Evolutionary conservation across 2,329 filamentous ascomycete species (phyloP).

Genomic region (Gremmenia infestans): DNA sequence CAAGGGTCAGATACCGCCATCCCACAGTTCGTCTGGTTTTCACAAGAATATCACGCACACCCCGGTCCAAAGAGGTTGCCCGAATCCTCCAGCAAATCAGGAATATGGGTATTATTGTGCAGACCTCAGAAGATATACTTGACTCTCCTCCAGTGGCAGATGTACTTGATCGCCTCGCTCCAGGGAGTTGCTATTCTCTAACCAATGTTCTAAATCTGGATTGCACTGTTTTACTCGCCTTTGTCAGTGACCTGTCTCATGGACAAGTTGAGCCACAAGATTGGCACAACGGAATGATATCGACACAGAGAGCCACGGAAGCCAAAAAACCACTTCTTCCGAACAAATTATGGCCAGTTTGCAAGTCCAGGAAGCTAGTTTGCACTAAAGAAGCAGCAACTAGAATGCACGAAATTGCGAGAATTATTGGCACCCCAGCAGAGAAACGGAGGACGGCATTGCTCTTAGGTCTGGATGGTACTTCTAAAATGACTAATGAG

Average conservation of each 20-base stretch:
- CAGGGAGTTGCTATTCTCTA: constrained; percentile 35
- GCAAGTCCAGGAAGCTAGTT: constrained; percentile 47
- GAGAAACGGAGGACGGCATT: constrained; percentile 52
- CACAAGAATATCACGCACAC: constrained; percentile 49
- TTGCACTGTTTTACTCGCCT: constrained; percentile 61
- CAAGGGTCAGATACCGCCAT: constrained; percentile 53
- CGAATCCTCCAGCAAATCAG: constrained; percentile 49
- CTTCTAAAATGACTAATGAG: constrained; percentile 18
- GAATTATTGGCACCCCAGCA: constrained; percentile 53
- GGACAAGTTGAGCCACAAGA: constrained; percentile 28
- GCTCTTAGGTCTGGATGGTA: constrained; percentile 40
- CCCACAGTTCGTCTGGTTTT: constrained; percentile 57
- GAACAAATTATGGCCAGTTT: constrained; percentile 56
- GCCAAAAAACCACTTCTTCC: constrained; percentile 53
- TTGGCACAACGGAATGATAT: constrained; percentile 30
- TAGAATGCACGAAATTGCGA: constrained; percentile 60
- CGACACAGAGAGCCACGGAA: constrained; percentile 57
- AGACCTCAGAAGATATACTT: constrained; percentile 26
- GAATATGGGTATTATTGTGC: constrained; percentile 39
- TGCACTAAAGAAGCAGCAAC: constrained; percentile 58
- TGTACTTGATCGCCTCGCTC: constrained; percentile 31
- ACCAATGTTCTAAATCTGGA: constrained; percentile 49
- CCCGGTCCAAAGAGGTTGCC: constrained; percentile 48
- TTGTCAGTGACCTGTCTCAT: constrained; percentile 57
- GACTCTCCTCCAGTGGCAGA: constrained; percentile 14